These are phyloP conservation scores for Coriolopsis trogii DNA, from an alignment of 1,284 basidiomycete genomes.

Conservation along the genomic window DNA sequence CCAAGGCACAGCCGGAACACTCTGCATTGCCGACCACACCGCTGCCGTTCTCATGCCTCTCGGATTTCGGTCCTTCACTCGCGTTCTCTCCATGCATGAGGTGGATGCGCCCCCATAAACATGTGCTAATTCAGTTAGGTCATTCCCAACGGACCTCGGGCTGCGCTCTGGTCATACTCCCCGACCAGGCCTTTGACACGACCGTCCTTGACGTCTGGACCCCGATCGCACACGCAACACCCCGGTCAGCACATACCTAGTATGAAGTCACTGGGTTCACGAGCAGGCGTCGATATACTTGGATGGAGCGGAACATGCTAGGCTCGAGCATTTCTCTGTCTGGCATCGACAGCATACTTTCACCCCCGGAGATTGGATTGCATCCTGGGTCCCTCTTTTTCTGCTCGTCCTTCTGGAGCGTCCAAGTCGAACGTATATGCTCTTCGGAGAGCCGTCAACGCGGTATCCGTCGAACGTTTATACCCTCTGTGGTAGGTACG, in stretches of 20 bases:
- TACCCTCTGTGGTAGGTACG: constrained; percentile 5
- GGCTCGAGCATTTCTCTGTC: neutral
- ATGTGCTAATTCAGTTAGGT: constrained; percentile 12
- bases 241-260: constrained; percentile 2
- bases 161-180: constrained; percentile 20
- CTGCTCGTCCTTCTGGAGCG: constrained; percentile 6
- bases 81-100: constrained; percentile 8
- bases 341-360: neutral
- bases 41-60: constrained; percentile 10
- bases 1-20: neutral
- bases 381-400: neutral
- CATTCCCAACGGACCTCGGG: constrained; percentile 6
- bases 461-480: neutral
- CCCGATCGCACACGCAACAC: constrained; percentile 14
- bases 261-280: too few species aligned
- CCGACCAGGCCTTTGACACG: constrained; percentile 6
- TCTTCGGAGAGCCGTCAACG: neutral
- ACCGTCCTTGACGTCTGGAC: constrained; percentile 6
- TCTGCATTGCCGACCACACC: too few species aligned
- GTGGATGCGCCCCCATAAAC: constrained; percentile 3
- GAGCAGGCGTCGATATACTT: neutral
- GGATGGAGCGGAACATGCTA: neutral
- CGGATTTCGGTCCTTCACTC: constrained; percentile 16
- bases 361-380: constrained; percentile 2
- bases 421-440: constrained; percentile 5